Conservation (phyloP, 1,284 basidiomycete species). For the Pseudozyma hubeiensis region DNA sequence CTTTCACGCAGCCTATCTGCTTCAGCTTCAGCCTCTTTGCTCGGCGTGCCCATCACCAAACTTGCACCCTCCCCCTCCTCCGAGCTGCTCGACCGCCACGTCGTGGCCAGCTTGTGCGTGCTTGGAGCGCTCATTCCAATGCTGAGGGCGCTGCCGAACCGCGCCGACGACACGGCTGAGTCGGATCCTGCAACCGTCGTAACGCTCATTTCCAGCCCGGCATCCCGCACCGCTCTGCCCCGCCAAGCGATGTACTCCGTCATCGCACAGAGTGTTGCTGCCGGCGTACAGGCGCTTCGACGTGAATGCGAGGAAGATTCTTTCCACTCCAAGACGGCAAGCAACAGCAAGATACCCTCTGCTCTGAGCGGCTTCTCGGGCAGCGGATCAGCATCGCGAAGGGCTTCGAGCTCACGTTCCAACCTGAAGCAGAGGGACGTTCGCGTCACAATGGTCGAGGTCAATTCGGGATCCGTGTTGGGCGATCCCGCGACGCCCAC, state of each 20-base stretch:
- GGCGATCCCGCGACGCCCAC: constrained; percentile 16
- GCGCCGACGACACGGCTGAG: constrained; percentile 22
- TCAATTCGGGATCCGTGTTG: constrained; percentile 43
- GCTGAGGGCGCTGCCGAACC: constrained; percentile 45
- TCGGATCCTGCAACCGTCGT: constrained; percentile 39
- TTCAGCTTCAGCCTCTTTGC: constrained; percentile 21
- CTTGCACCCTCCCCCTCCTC: constrained; percentile 33
- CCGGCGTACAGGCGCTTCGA: constrained; percentile 52
- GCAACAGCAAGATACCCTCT: constrained; percentile 37
- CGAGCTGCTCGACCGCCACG: constrained; percentile 52
- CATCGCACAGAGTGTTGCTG: constrained; percentile 53
- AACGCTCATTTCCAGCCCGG: constrained; percentile 51
- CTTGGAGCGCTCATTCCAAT: constrained; percentile 50
- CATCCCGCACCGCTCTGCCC: constrained; percentile 44
- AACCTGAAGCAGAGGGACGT: constrained; percentile 45
- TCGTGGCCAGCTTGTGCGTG: constrained; percentile 53
- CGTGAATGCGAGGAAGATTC: constrained; percentile 53
- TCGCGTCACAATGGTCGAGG: constrained; percentile 47
- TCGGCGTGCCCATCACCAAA: constrained; percentile 37
- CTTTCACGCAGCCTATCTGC: constrained; percentile 31
- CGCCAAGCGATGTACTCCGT: constrained; percentile 51
- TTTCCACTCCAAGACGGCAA: constrained; percentile 48
- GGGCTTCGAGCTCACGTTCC: constrained; percentile 23
- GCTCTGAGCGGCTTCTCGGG: constrained; percentile 8
- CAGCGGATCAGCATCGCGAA: constrained; percentile 9